Conservation (phyloP, 2,329 filamentous ascomycete genomes). For the Penicillium sp. region DNA sequence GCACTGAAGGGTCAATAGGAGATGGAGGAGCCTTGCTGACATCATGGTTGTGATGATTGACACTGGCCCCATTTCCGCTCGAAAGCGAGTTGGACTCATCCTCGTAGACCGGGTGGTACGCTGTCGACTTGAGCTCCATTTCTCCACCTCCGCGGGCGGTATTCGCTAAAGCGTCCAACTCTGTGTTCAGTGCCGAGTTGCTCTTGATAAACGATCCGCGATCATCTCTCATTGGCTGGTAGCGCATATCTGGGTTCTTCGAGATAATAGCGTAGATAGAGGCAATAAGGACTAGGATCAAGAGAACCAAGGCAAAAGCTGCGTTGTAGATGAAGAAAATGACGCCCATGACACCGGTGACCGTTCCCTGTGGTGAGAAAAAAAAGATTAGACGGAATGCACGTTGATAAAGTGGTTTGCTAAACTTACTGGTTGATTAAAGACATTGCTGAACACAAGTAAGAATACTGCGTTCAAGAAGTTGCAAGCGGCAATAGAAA, state of each 20-base stretch:
- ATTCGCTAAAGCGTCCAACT: constrained; percentile 83
- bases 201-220: constrained; percentile 97
- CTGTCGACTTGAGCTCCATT: constrained; percentile 40
- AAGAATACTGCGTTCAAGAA: constrained; percentile 88
- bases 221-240: constrained; percentile 95
- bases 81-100: constrained; percentile 69
- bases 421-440: constrained; percentile 67
- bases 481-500: constrained; percentile 83
- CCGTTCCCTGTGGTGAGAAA: constrained; percentile 53
- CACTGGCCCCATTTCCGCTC: constrained; percentile 46
- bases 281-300: constrained; percentile 76
- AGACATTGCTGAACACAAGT: constrained; percentile 81
- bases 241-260: constrained; percentile 91
- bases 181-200: constrained; percentile 77
- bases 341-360: constrained; percentile 83
- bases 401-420: too few relatives aligned
- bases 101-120: constrained; percentile 63
- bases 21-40: constrained; percentile 34
- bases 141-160: constrained; percentile 82
- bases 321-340: constrained; percentile 87
- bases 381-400: not conserved
- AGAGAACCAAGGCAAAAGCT: constrained; percentile 72
- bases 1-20: constrained; percentile 45
- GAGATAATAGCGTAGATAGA: constrained; percentile 77
- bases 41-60: constrained; percentile 45